Percentiles rank a stretch among this genome's conserved stretches.
These are phyloP conservation scores for Bisporella sp. DNA, from an alignment of 2,329 filamentous ascomycete genomes.

Conservation along the genomic window DNA sequence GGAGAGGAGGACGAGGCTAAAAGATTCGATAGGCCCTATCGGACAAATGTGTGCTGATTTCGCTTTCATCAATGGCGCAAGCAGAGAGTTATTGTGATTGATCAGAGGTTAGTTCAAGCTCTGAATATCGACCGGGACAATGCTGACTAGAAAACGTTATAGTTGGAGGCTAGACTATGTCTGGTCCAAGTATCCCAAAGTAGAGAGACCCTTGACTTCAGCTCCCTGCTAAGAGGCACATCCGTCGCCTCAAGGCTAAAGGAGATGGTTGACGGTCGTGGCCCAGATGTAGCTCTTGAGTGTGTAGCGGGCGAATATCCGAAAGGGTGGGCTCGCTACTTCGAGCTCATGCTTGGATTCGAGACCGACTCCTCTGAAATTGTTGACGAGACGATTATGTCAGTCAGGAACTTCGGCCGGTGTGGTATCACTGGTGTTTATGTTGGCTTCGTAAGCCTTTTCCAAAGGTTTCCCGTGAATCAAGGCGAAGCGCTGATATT, in stretches of 20 bases:
- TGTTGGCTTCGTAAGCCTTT: slow-evolving; percentile 45
- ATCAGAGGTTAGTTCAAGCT: slow-evolving; percentile 28
- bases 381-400: slow-evolving; percentile 71
- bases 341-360: slow-evolving; percentile 53
- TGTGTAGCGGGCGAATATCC: slow-evolving; percentile 55
- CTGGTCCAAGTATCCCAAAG: slow-evolving; percentile 54
- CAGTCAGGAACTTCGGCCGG: slow-evolving; percentile 65
- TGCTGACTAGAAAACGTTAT: slow-evolving; percentile 24
- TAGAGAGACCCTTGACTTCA: slow-evolving; percentile 65
- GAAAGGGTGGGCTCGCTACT: slow-evolving; percentile 53
- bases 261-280: slow-evolving; percentile 63
- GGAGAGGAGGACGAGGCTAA: not conserved
- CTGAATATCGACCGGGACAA: no score
- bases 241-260: slow-evolving; percentile 68
- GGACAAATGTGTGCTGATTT: slow-evolving; percentile 80
- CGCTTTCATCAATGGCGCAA: slow-evolving; percentile 65
- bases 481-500: not conserved
- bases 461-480: not conserved
- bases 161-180: slow-evolving; percentile 64
- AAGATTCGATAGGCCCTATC: slow-evolving; percentile 49
- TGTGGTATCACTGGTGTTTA: slow-evolving; percentile 71
- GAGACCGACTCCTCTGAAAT: slow-evolving; percentile 84
- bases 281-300: slow-evolving; percentile 70
- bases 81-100: slow-evolving; percentile 72
- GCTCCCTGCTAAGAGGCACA: slow-evolving; percentile 49